Evolutionary conservation across 768 basidiomycete species (phyloP).

Genomic region (Rhizopogon vesiculosus): DNA sequence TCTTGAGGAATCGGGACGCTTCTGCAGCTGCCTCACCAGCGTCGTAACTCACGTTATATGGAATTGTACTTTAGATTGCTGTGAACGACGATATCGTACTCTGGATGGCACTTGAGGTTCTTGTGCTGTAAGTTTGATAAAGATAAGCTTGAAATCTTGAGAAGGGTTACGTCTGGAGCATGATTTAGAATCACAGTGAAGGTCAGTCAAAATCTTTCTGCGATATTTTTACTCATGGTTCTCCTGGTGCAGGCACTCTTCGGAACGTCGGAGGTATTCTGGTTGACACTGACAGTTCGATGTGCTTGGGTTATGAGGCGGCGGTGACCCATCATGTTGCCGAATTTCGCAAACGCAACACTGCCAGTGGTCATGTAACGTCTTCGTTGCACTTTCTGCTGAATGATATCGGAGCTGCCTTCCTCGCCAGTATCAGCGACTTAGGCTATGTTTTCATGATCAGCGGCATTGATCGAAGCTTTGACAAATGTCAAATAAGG

Average conservation of each 20-base stretch:
- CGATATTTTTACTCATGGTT: no score
- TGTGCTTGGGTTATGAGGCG: no score
- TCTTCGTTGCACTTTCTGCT: neutral
- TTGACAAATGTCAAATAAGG: neutral
- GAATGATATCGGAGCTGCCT: neutral
- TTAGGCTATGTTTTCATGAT: neutral
- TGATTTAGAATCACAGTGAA: neutral
- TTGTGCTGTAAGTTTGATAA: no score
- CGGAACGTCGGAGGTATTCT: no score
- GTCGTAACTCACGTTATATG: conserved; percentile 3
- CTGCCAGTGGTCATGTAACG: no score
- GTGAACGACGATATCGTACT: neutral
- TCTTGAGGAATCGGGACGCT: conserved; percentile 41
- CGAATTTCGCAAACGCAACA: no score
- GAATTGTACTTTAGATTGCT: neutral
- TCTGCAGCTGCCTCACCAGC: conserved; percentile 19
- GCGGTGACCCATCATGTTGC: no score
- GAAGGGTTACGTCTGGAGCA: no score
- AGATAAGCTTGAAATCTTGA: no score
- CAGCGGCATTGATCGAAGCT: neutral
- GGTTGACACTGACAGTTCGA: no score
- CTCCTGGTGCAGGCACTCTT: no score
- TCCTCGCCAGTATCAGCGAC: neutral
- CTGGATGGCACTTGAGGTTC: neutral
- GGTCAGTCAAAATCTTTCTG: neutral